A percentile compares a stretch with the other conserved stretches of the same genome.
Conservation (phyloP, 2,329 filamentous ascomycete genomes). For the Sporothrix luriei region DNA sequence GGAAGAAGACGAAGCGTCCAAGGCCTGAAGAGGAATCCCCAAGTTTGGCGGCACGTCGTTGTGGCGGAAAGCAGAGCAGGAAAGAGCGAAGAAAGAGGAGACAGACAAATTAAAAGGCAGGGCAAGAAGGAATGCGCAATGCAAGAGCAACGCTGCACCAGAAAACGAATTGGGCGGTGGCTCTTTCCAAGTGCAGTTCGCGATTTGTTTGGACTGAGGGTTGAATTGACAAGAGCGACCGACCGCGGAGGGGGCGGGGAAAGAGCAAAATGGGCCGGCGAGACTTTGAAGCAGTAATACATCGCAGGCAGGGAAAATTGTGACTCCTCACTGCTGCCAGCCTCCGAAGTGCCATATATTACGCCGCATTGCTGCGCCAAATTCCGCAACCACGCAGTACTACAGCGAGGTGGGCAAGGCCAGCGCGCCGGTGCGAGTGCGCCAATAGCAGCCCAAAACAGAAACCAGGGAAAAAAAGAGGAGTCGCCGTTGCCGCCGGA, state of each 20-base stretch:
- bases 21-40: neutral
- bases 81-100: neutral
- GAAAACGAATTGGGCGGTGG: conserved; percentile 28
- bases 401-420: neutral
- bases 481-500: conserved; percentile 21
- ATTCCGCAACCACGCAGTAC: neutral
- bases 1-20: neutral
- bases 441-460: conserved; percentile 26
- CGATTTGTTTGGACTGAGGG: conserved; percentile 32
- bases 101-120: conserved; percentile 14
- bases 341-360: conserved; percentile 7
- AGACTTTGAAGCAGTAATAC: conserved; percentile 14
- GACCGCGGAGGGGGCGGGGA: conserved; percentile 37
- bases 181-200: conserved; percentile 32
- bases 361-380: conserved; percentile 9
- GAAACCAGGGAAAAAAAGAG: conserved; percentile 20
- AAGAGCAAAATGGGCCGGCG: conserved; percentile 28
- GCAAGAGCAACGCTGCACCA: conserved; percentile 7
- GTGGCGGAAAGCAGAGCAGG: neutral
- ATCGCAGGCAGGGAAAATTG: conserved; percentile 21
- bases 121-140: conserved; percentile 7
- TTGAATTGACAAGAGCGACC: conserved; percentile 34
- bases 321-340: conserved; percentile 11
- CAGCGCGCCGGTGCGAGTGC: neutral
- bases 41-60: neutral